These are phyloP conservation scores for Phytophthora ohioensis DNA, from an alignment of 352 stramenopile species.

Conservation along the genomic window DNA sequence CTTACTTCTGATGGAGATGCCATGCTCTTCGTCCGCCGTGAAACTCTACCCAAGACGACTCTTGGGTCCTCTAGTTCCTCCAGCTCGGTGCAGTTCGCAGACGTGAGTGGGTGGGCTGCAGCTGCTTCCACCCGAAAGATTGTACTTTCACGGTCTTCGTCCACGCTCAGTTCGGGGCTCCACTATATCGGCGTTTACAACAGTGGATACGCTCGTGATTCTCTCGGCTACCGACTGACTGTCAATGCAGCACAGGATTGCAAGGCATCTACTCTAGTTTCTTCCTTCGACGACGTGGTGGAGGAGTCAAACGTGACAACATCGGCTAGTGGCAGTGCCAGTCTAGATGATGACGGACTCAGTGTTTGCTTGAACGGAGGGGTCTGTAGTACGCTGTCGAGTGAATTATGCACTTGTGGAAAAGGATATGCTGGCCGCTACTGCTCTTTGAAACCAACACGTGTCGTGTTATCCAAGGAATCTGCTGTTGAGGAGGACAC, in stretches of 20 bases:
- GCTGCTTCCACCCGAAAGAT: conserved; percentile 55
- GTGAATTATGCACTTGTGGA: conserved; percentile 59
- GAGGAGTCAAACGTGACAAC: conserved; percentile 15
- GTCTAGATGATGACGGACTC: conserved; percentile 19
- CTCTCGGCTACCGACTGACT: conserved; percentile 59
- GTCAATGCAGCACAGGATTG: conserved; percentile 68
- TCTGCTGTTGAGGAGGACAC: background rate
- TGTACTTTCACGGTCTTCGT: conserved; percentile 61
- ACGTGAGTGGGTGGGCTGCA: conserved; percentile 58
- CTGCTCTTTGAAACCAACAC: conserved; percentile 48
- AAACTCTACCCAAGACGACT: conserved; percentile 55
- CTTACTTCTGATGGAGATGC: conserved; percentile 57
- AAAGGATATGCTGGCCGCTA: conserved; percentile 44
- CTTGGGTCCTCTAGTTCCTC: conserved; percentile 33
- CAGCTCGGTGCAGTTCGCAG: conserved; percentile 61
- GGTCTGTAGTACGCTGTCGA: conserved; percentile 58
- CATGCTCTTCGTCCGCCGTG: conserved; percentile 80
- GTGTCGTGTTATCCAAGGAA: conserved; percentile 18
- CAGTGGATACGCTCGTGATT: conserved; percentile 60
- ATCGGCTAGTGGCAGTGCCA: conserved; percentile 12
- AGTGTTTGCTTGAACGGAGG: conserved; percentile 58
- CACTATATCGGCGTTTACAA: conserved; percentile 86
- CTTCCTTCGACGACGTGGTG: conserved; percentile 23
- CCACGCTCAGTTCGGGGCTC: conserved; percentile 72
- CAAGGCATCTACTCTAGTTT: conserved; percentile 22